A percentile compares a stretch with the other conserved stretches of the same genome.
These are phyloP conservation scores for Emericellopsis atlantica DNA, from an alignment of 2,329 filamentous ascomycete genomes.

Conservation along the genomic window DNA sequence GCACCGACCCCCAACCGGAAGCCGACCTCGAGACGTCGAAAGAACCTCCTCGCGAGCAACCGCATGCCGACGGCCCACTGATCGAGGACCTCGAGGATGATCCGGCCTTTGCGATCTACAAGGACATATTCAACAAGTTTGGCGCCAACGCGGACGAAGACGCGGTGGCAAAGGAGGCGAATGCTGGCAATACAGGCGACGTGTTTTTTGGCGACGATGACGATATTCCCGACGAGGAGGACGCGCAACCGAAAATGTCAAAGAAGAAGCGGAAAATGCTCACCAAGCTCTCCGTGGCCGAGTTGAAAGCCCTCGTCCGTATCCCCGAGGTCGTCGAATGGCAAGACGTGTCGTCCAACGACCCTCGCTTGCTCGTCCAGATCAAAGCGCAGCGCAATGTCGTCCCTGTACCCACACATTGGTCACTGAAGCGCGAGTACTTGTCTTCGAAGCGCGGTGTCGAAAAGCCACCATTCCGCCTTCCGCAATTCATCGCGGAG, in stretches of 20 bases:
- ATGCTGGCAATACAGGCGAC: conserved; percentile 66
- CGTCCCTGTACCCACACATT: conserved; percentile 86
- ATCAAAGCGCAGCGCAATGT: conserved; percentile 94
- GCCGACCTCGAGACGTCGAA: conserved; percentile 4
- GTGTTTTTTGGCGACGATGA: conserved; percentile 75
- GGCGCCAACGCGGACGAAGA: conserved; percentile 52
- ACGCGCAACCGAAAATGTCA: conserved; percentile 65
- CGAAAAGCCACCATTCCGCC: conserved; percentile 83
- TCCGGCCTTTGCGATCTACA: conserved; percentile 73
- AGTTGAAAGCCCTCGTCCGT: conserved; percentile 82
- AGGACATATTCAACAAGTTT: conserved; percentile 72
- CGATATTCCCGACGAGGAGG: conserved; percentile 75
- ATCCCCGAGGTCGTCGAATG: conserved; percentile 95
- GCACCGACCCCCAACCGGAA: conserved; percentile 9
- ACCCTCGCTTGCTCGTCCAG: conserved; percentile 79
- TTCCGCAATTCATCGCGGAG: conserved; percentile 94
- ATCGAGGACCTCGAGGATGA: conserved; percentile 37
- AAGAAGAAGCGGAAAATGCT: conserved; percentile 91
- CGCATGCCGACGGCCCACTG: conserved; percentile 23
- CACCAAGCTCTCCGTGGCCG: conserved; percentile 86
- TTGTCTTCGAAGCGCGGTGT: conserved; percentile 93
- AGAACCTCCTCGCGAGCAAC: conserved; percentile 9
- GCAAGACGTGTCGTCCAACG: conserved; percentile 86
- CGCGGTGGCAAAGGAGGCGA: conserved; percentile 49
- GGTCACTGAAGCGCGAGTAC: conserved; percentile 94